A percentile compares a stretch with the other conserved stretches of the same genome.
Conservation (phyloP, 805 yeast genomes). For the Starmerella vaccinii region DNA sequence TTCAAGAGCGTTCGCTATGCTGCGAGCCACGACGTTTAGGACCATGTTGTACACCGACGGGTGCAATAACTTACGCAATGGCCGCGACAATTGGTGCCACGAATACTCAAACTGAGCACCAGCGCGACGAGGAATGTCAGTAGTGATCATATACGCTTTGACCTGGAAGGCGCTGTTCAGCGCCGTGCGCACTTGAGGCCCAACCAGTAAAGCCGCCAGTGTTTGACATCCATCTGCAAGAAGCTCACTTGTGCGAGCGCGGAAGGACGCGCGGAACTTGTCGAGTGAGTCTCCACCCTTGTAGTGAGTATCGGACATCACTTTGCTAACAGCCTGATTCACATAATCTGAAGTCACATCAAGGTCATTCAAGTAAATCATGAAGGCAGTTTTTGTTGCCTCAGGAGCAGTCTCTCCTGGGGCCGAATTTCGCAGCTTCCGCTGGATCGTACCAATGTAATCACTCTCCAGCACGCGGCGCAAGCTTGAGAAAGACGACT, state of each 20-base stretch:
- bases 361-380: slow-evolving; percentile 63
- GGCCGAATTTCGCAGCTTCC: slow-evolving; percentile 38
- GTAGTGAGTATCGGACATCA: neutral
- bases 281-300: slow-evolving; percentile 18
- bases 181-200: slow-evolving; percentile 31
- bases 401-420: slow-evolving; percentile 23
- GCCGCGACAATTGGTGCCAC: slow-evolving; percentile 57
- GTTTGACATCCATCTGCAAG: slow-evolving; percentile 38
- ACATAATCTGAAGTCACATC: slow-evolving; percentile 53
- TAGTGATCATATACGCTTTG: slow-evolving; percentile 17
- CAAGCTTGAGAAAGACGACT: slow-evolving; percentile 45
- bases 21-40: slow-evolving; percentile 43
- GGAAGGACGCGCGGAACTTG: slow-evolving; percentile 28
- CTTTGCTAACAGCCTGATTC: slow-evolving; percentile 33
- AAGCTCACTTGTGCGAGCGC: slow-evolving; percentile 32
- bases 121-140: neutral
- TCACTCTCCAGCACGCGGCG: slow-evolving; percentile 54
- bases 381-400: slow-evolving; percentile 33
- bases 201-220: slow-evolving; percentile 31
- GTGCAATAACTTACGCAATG: slow-evolving; percentile 53
- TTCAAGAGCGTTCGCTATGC: slow-evolving; percentile 51
- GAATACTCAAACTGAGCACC: slow-evolving; percentile 41
- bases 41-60: slow-evolving; percentile 41
- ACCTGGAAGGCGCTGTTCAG: slow-evolving; percentile 33
- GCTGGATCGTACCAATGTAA: slow-evolving; percentile 46